Conservation (phyloP, 2,329 filamentous ascomycete genomes). For the Drechslera avenae region DNA sequence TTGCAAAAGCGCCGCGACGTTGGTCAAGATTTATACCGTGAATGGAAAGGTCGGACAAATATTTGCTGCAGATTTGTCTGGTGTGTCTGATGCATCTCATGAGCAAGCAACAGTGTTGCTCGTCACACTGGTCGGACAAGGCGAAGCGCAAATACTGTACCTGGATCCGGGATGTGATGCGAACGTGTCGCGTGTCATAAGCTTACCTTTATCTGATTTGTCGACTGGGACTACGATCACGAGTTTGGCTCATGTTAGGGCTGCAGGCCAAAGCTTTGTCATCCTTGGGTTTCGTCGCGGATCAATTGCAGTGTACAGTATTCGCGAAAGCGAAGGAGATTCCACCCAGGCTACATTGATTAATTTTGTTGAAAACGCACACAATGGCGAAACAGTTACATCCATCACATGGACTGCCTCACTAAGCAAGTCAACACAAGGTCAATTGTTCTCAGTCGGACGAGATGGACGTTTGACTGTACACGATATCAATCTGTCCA, state of each 20-base stretch:
- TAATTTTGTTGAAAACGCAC: conserved; percentile 38
- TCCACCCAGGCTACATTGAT: conserved; percentile 12
- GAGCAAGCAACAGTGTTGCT: conserved; percentile 39
- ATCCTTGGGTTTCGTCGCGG: conserved; percentile 63
- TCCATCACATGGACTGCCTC: conserved; percentile 55
- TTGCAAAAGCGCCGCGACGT: conserved; percentile 11
- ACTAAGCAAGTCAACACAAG: conserved; percentile 44
- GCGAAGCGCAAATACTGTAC: conserved; percentile 40
- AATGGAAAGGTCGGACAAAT: conserved; percentile 51
- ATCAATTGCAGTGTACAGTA: conserved; percentile 56
- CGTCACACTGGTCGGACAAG: conserved; percentile 46
- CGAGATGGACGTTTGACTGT: conserved; percentile 78
- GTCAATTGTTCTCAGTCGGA: conserved; percentile 71
- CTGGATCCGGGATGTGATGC: conserved; percentile 11
- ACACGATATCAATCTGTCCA: conserved; percentile 50
- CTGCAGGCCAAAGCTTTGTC: conserved; percentile 37
- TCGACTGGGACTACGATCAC: conserved; percentile 59
- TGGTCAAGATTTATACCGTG: conserved; percentile 35
- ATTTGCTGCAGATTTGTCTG: conserved; percentile 29
- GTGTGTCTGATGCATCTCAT: not conserved
- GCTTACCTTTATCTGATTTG: conserved; percentile 25
- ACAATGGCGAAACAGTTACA: conserved; percentile 70
- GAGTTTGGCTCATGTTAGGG: conserved; percentile 50
- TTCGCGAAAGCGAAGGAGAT: conserved; percentile 12
- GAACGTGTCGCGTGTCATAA: conserved; percentile 7